Conservation (phyloP, 495 filamentous ascomycete genomes). For the Hypomontagnella monticulosa region DNA sequence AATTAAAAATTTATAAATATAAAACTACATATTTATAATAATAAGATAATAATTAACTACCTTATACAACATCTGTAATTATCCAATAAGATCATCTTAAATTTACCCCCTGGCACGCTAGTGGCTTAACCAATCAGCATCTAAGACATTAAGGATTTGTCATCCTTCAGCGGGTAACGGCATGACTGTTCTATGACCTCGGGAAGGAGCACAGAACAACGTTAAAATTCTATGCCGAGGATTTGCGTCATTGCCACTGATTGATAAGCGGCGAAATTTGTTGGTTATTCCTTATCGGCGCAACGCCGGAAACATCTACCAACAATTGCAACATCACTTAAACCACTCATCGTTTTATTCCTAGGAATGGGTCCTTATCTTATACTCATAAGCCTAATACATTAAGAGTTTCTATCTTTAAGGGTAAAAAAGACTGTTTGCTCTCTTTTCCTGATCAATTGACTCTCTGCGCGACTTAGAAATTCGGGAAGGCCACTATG, state of each 20-base stretch:
- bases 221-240: not conserved
- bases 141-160: not conserved
- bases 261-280: conserved; percentile 39
- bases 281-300: conserved; percentile 36
- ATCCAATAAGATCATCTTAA: no score
- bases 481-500: conserved; percentile 25
- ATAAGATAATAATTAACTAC: no score
- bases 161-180: conserved; percentile 2
- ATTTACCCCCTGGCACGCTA: no score
- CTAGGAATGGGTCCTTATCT: not conserved
- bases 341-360: conserved; percentile 20
- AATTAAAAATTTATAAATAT: no score
- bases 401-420: not conserved
- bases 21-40: no score
- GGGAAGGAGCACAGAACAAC: no score
- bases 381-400: not conserved
- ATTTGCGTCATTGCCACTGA: conserved; percentile 41
- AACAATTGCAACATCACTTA: no score
- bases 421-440: no score
- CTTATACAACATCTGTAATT: no score
- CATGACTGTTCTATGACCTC: not conserved
- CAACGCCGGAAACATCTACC: conserved; percentile 26
- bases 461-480: not conserved
- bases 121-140: not conserved
- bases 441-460: not conserved